Evolutionary conservation across 2,329 filamentous ascomycete species (phyloP), one percentile per base, ranked within the genome.

Genomic region (Pseudogymnoascus verrucosus): DNA sequence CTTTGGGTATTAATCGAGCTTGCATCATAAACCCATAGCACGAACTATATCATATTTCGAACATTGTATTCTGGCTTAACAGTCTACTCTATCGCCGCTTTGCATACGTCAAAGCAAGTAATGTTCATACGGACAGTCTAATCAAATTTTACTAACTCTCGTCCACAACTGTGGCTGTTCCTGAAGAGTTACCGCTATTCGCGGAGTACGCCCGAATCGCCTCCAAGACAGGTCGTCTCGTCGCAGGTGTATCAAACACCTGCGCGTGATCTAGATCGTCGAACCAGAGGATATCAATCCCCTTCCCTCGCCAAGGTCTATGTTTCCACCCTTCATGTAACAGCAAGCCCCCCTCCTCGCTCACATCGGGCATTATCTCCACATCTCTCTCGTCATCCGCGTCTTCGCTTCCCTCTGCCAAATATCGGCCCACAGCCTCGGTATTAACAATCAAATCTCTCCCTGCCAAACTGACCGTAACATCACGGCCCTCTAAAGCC

Each of bases 361-460:
- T 40, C 23, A 5, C 12, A 12, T 39, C 36, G 1, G 16, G 16
- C 11, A 67, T 66, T 1, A 66, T 64, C 39, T 67, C 70, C 37
- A 69, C 63, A n/a, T 68, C 26, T 2, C 71, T 64, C 1, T 68
- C 65, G 2, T 63, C 62, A 37, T 65, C 61, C 4, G 37, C 42
- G 23, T 64, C 40, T 64, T 28, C 62, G 16, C 7, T 61, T 16
- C 64, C 7, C 39, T 59, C 44, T 63, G 47, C 59, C 42, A 86
- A 69, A 69, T 86, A 86, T 47, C 74, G 74, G 0, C 81, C 78
- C 2, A 86, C 80, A 2, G 77, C 76, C 51, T 78, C 74, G 0
- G 82, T 80, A 67, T 85, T 77, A 1, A 85, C 78, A 61, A 86
- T 83, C 12, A 84, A 68, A 71, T 86, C 84, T 62, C 76, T 73